These are phyloP conservation scores for Backusella westeae DNA, from an alignment of 192 early-diverging fungal genomes.

Conservation along the genomic window DNA sequence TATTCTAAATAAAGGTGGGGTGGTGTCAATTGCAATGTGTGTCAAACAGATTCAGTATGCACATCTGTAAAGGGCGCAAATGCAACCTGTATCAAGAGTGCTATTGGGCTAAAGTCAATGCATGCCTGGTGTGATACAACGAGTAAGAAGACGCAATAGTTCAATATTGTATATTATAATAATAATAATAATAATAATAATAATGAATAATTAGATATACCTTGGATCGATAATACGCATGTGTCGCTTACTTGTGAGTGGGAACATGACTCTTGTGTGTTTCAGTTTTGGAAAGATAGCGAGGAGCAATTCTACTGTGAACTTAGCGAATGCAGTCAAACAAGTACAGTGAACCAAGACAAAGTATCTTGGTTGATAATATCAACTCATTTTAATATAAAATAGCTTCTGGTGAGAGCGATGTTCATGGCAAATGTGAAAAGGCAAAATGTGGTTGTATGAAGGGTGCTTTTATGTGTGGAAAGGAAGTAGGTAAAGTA, in stretches of 20 bases:
- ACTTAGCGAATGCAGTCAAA: constrained; percentile 62
- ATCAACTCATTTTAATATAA: background rate
- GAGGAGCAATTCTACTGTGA: constrained; percentile 86
- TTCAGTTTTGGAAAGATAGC: constrained; percentile 73
- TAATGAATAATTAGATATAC: constrained; percentile 22
- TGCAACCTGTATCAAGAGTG: constrained; percentile 36
- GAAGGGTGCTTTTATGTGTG: constrained; percentile 77
- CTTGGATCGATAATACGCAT: constrained; percentile 57
- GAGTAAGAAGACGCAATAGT: constrained; percentile 19
- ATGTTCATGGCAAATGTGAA: constrained; percentile 49
- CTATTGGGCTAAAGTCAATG: constrained; percentile 33
- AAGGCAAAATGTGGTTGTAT: constrained; percentile 77
- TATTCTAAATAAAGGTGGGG: constrained; percentile 52
- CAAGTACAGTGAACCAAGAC: constrained; percentile 15
- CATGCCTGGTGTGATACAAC: constrained; percentile 39
- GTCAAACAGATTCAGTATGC: constrained; percentile 38
- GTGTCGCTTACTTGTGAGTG: constrained; percentile 50
- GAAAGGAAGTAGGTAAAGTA: constrained; percentile 53
- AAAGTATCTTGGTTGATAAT: background rate
- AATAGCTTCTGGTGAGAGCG: constrained; percentile 17
- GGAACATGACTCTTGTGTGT: constrained; percentile 43
- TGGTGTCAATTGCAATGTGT: constrained; percentile 87
- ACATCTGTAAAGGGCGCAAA: constrained; percentile 19
- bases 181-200: too few species aligned
- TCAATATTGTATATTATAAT: background rate